These are phyloP conservation scores for Acrocalymma vagum DNA, from an alignment of 2,329 filamentous ascomycete species.

Conservation along the genomic window DNA sequence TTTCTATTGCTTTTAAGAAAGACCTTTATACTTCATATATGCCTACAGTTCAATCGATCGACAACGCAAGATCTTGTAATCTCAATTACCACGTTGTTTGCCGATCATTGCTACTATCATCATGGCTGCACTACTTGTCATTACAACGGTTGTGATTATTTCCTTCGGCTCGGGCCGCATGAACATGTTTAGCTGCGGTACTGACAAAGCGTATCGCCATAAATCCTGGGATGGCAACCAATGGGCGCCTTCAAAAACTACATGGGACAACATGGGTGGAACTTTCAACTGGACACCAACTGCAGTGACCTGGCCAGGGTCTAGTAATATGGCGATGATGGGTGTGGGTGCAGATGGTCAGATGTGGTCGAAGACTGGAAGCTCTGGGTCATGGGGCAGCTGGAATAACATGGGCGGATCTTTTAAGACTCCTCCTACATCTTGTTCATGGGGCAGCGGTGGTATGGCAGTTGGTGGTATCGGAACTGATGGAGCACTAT, in stretches of 20 bases:
- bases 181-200: conserved; percentile 8
- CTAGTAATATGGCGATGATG: conserved; percentile 1
- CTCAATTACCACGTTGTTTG: no score
- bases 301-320: conserved; percentile 1
- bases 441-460: conserved; percentile 1
- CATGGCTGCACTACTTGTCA: conserved; percentile 2
- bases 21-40: no score
- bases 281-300: conserved; percentile 4
- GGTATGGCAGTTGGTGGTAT: conserved; percentile 2
- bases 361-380: conserved; percentile 4
- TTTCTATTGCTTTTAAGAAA: no score
- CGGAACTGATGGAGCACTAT: conserved; percentile 4
- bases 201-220: conserved; percentile 3
- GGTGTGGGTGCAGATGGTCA: not conserved
- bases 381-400: conserved; percentile 3
- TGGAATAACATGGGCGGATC: conserved; percentile 8
- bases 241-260: conserved; percentile 5
- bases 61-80: no score
- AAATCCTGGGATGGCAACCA: conserved; percentile 3
- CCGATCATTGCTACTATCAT: no score
- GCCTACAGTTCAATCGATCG: no score
- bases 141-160: conserved; percentile 5
- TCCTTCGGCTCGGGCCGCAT: conserved; percentile 5
- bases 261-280: conserved; percentile 4
- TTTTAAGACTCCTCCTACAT: conserved; percentile 1